A percentile compares a stretch with the other conserved stretches of the same genome.
phyloP scores from a whole-genome alignment of 352 stramenopile species.

The Globisporangium abappressorium region DNA sequence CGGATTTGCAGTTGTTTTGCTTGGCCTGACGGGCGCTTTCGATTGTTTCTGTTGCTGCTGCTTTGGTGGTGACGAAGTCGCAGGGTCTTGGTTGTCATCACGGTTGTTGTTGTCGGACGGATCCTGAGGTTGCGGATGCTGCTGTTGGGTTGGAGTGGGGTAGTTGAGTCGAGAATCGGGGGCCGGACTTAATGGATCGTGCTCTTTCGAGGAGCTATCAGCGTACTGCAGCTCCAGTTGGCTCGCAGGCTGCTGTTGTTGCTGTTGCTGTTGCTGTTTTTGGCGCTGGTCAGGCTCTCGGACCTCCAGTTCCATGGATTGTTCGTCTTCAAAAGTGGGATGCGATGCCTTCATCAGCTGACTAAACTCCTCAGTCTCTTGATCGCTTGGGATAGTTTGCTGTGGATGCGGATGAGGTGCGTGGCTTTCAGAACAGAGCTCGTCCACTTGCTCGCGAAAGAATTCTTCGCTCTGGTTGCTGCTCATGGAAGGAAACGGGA shows the following conservation, averaged over 20 bases:
- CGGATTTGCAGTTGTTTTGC: background rate
- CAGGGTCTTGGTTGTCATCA: background rate
- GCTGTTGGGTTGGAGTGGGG: background rate
- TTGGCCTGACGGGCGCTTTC: background rate
- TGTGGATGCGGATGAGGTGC: background rate
- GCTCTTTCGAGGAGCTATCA: too few species aligned
- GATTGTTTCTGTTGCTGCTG: background rate
- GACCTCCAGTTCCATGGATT: background rate
- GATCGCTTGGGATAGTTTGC: background rate
- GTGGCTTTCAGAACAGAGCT: background rate
- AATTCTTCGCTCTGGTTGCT: constrained; percentile 5
- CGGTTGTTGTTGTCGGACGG: background rate
- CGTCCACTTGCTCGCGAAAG: background rate
- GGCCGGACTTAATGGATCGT: too few species aligned
- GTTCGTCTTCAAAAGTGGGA: too few species aligned
- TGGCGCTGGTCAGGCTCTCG: background rate
- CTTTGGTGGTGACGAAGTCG: background rate
- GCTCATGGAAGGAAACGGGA: constrained; percentile 20
- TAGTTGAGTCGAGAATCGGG: background rate
- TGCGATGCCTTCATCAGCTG: background rate
- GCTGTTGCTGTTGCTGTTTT: background rate
- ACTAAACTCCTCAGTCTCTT: background rate
- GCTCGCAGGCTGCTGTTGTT: background rate
- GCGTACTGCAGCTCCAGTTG: too few species aligned
- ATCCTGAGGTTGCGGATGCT: background rate